These are phyloP conservation scores for Amylostereum areolatum DNA, from an alignment of 1,284 basidiomycete species.

Conservation along the genomic window DNA sequence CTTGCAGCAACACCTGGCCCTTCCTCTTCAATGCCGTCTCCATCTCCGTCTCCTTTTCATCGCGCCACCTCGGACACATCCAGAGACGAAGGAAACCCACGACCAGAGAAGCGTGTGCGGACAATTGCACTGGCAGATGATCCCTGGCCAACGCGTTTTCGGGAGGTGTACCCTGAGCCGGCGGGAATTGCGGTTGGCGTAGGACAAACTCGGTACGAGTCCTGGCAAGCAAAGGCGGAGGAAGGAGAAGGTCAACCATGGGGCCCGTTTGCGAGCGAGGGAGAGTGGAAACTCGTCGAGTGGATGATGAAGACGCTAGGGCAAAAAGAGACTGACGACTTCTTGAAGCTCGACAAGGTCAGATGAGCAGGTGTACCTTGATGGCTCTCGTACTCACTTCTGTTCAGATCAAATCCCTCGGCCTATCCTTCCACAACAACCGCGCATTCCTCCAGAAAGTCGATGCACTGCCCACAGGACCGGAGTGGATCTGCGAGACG, in stretches of 20 bases:
- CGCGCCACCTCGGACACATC: too few species aligned
- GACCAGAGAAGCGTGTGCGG: too few species aligned
- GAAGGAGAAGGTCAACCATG: not conserved
- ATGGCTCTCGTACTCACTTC: too few species aligned
- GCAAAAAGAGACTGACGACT: conserved; percentile 16
- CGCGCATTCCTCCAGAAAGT: conserved; percentile 13
- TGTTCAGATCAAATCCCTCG: conserved; percentile 10
- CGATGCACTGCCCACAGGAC: conserved; percentile 15
- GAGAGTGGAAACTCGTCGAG: conserved; percentile 18
- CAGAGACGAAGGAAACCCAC: too few species aligned
- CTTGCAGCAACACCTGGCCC: too few species aligned
- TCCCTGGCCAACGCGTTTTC: too few species aligned
- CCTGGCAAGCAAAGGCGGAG: not conserved
- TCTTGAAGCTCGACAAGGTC: conserved; percentile 16
- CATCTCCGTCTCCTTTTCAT: too few species aligned
- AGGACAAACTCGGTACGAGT: not conserved
- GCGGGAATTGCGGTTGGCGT: not conserved
- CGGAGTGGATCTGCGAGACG: conserved; percentile 11
- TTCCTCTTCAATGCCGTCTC: too few species aligned
- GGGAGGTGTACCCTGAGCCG: too few species aligned
- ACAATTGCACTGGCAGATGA: too few species aligned
- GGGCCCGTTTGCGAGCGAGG: conserved; percentile 9
- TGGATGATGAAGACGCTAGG: conserved; percentile 16
- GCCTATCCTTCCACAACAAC: conserved; percentile 14
- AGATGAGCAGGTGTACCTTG: too few species aligned